Conservation (phyloP, 768 basidiomycete genomes). For the Boletus vermiculosoides region DNA sequence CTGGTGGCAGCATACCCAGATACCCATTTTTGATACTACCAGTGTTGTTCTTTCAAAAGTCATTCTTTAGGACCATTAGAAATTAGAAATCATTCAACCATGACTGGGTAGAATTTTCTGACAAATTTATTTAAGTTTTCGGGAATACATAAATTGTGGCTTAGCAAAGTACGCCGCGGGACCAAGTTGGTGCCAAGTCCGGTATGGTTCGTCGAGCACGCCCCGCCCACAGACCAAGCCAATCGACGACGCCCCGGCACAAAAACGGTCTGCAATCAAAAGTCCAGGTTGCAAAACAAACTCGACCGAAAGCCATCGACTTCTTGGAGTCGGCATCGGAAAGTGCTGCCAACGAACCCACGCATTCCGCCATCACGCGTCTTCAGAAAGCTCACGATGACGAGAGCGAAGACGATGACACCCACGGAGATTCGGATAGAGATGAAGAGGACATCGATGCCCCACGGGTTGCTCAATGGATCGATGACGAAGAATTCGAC, state of each 20-base stretch:
- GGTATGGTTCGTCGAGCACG: conserved; percentile 13
- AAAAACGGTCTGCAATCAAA: conserved; percentile 3
- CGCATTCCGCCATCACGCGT: neutral
- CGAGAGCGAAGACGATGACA: conserved; percentile 24
- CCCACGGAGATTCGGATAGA: conserved; percentile 26
- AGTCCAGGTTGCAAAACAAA: conserved; percentile 1
- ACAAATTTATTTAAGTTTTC: neutral
- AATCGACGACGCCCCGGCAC: neutral
- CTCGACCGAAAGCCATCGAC: conserved; percentile 18
- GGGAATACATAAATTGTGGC: neutral
- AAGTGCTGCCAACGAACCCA: neutral
- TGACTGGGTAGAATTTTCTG: neutral
- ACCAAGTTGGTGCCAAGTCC: neutral
- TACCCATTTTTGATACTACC: neutral
- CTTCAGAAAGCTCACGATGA: conserved; percentile 12
- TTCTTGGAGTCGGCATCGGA: conserved; percentile 16
- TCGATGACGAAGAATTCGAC: conserved; percentile 46
- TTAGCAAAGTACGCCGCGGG: neutral
- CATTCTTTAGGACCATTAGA: neutral
- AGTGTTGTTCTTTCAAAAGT: too few species aligned
- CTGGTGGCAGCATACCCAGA: too few species aligned
- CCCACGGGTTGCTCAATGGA: conserved; percentile 62
- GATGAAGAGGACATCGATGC: conserved; percentile 34
- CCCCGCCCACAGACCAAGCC: neutral
- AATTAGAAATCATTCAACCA: too few species aligned